Percentiles rank a stretch among this genome's conserved stretches.
Conservation (phyloP, 768 basidiomycete species). For the Pulveroboletus frians region DNA sequence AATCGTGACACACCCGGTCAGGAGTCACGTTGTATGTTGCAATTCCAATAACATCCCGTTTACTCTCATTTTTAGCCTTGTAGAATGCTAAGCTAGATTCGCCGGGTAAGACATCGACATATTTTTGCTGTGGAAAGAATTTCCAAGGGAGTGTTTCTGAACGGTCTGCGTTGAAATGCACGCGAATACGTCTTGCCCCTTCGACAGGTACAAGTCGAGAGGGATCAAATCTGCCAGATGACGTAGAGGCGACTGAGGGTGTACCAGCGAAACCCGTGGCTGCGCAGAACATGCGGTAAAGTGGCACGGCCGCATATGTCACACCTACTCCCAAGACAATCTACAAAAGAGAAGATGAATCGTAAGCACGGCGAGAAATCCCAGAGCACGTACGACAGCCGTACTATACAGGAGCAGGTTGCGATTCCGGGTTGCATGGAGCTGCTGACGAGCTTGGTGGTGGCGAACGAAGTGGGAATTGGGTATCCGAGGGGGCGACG, state of each 20-base stretch:
- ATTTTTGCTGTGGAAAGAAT: conserved; percentile 88
- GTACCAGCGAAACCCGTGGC: conserved; percentile 97
- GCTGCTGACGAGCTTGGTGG: conserved; percentile 32
- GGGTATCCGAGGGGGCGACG: not conserved
- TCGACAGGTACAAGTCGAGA: conserved; percentile 78
- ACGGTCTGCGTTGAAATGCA: conserved; percentile 93
- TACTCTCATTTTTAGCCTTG: conserved; percentile 79
- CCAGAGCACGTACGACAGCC: conserved; percentile 57
- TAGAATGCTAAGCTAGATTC: conserved; percentile 98
- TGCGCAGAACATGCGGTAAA: conserved; percentile 97
- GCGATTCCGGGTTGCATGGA: conserved; percentile 60
- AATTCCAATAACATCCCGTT: conserved; percentile 92
- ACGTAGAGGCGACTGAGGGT: conserved; percentile 72
- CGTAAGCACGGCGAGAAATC: not conserved
- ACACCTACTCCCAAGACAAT: conserved; percentile 74
- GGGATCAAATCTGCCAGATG: conserved; percentile 66
- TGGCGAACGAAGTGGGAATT: conserved; percentile 13
- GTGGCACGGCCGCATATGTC: conserved; percentile 95
- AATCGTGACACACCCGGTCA: conserved; percentile 63
- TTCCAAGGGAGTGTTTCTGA: conserved; percentile 89
- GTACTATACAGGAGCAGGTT: conserved; percentile 80
- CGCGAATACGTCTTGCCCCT: conserved; percentile 71
- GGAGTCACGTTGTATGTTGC: conserved; percentile 99
- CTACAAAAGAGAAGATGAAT: conserved; percentile 35
- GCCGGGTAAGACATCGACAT: conserved; percentile 86